Evolutionary conservation across 2,329 filamentous ascomycete species (phyloP).

Genomic region (Diplocarpon mali): DNA sequence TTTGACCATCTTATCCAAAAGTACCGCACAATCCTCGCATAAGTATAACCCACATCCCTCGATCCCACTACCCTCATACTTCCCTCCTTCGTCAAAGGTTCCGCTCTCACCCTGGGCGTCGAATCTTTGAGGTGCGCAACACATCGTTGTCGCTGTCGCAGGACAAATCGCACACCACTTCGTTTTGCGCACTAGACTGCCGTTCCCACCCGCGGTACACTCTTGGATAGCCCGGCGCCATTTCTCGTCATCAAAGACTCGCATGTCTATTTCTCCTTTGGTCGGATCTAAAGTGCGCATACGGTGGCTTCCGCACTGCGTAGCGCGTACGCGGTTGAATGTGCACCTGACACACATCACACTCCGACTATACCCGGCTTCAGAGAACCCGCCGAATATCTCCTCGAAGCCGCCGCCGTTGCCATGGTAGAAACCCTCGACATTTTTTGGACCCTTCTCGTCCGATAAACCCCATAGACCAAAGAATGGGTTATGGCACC

Average conservation of each 20-base stretch:
- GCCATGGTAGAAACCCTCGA: conserved; percentile 14
- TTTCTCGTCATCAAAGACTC: conserved; percentile 4
- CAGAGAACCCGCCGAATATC: conserved; percentile 12
- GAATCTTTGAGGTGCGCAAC: conserved; percentile 2
- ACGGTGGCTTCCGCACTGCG: conserved; percentile 14
- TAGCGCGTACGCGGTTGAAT: conserved; percentile 10
- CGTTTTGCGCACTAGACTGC: conserved; percentile 6
- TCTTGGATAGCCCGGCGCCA: not conserved
- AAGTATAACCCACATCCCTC: conserved; percentile 20
- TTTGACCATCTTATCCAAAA: conserved; percentile 4
- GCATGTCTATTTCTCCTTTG: conserved; percentile 8
- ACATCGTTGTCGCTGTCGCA: conserved; percentile 11
- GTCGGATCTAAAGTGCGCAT: not conserved
- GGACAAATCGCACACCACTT: conserved; percentile 23
- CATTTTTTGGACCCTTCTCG: not conserved
- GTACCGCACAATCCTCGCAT: conserved; percentile 11
- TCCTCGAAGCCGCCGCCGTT: conserved; percentile 17
- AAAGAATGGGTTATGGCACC: conserved; percentile 20
- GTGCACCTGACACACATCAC: conserved; percentile 24
- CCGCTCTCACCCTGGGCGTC: not conserved
- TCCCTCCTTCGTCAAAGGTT: not conserved
- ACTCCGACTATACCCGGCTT: conserved; percentile 9
- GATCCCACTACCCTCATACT: not conserved
- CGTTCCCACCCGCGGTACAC: conserved; percentile 2
- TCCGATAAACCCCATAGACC: conserved; percentile 18